Conservation (phyloP, 495 filamentous ascomycete species). For the Lineolata rhizophorae region DNA sequence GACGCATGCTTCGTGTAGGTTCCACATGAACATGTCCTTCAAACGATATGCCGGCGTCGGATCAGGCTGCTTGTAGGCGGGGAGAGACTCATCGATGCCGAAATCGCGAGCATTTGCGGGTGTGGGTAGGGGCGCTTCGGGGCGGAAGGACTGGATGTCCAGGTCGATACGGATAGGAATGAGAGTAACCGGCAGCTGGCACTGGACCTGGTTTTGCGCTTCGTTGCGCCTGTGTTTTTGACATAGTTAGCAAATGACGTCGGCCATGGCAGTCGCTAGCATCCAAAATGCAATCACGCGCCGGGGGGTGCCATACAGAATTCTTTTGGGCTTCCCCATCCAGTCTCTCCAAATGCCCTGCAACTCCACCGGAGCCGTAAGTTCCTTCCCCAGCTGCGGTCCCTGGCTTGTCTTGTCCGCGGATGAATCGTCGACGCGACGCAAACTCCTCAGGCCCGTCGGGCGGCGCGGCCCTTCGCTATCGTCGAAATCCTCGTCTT, state of each 20-base stretch:
- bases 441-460: slow-evolving; percentile 63
- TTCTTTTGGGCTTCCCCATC: slow-evolving; percentile 58
- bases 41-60: slow-evolving; percentile 61
- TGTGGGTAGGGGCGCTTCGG: slow-evolving; percentile 46
- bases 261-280: background rate
- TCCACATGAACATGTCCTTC: slow-evolving; percentile 92
- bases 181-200: slow-evolving; percentile 64
- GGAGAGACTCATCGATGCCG: slow-evolving; percentile 37
- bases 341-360: slow-evolving; percentile 87
- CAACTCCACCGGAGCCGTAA: slow-evolving; percentile 53
- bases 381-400: slow-evolving; percentile 70
- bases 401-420: slow-evolving; percentile 35
- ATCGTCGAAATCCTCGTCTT: slow-evolving; percentile 88
- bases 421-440: slow-evolving; percentile 45
- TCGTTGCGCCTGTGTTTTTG: slow-evolving; percentile 26
- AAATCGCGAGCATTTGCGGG: slow-evolving; percentile 39
- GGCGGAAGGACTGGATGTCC: slow-evolving; percentile 62
- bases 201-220: slow-evolving; percentile 60
- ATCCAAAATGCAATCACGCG: background rate
- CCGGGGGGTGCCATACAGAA: slow-evolving; percentile 17
- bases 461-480: slow-evolving; percentile 56
- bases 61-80: slow-evolving; percentile 59
- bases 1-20: slow-evolving; percentile 80
- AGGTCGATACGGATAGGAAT: slow-evolving; percentile 95
- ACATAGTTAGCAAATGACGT: background rate